Conservation (phyloP, 345 rosid species). For the Eucalyptus paniculata region DNA sequence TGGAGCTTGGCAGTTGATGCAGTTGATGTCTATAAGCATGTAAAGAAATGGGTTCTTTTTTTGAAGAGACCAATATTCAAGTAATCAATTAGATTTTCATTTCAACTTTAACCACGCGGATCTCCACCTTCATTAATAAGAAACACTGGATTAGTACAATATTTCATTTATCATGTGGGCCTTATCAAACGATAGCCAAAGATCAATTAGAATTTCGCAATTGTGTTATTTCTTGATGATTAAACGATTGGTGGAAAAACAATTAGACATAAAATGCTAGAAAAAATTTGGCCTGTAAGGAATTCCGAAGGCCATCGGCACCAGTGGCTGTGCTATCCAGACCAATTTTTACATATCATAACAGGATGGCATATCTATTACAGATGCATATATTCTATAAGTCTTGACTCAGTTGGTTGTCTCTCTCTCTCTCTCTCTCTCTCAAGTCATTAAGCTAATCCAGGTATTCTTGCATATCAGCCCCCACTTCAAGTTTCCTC, state of each 20-base stretch:
- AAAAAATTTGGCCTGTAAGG: rapidly evolving
- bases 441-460: not conserved
- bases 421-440: not conserved
- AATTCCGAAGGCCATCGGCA: not conserved
- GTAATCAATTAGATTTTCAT: not conserved
- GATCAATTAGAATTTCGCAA: not conserved
- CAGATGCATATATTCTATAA: not conserved
- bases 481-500: not conserved
- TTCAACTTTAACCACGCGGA: rapidly evolving
- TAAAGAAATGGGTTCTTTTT: not conserved
- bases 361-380: not conserved
- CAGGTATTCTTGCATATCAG: not conserved
- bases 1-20: not conserved
- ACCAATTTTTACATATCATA: not conserved
- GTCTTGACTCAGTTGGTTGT: not conserved
- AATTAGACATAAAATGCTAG: not conserved
- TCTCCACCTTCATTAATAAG: not conserved
- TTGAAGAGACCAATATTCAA: not conserved
- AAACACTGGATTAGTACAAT: rapidly evolving
- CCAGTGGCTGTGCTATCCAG: not conserved
- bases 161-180: not conserved
- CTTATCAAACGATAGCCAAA: not conserved
- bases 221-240: not conserved
- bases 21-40: not conserved
- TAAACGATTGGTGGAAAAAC: not conserved